Conservation (phyloP, 1,284 basidiomycete genomes). For the Coriolopsis trogii region DNA sequence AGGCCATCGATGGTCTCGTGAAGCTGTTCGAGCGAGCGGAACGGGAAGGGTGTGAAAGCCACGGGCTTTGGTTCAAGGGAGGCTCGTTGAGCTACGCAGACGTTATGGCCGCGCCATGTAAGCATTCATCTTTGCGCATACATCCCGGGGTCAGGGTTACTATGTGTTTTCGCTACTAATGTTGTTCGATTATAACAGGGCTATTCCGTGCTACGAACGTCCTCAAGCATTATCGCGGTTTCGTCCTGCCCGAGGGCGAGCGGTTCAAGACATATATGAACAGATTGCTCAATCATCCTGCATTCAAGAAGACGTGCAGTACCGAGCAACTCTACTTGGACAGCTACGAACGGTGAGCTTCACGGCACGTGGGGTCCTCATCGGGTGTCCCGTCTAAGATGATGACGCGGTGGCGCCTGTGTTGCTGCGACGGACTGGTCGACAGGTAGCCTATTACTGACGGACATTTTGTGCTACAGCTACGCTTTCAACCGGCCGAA, state of each 20-base stretch:
- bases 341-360: conserved; percentile 69
- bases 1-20: conserved; percentile 57
- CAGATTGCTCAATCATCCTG: conserved; percentile 61
- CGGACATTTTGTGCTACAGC: conserved; percentile 36
- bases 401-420: no score
- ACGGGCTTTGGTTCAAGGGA: conserved; percentile 59
- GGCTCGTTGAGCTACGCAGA: conserved; percentile 69
- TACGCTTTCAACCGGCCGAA: conserved; percentile 76
- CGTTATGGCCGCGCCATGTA: conserved; percentile 78
- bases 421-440: no score
- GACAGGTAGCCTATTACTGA: background rate
- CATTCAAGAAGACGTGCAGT: conserved; percentile 72
- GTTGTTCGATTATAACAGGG: conserved; percentile 44
- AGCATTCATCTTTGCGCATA: conserved; percentile 28
- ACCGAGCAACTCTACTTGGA: conserved; percentile 75
- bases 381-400: no score
- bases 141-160: background rate
- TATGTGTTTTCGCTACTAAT: background rate
- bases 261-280: conserved; percentile 57
- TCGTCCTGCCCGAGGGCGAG: conserved; percentile 51
- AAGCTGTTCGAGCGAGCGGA: conserved; percentile 62
- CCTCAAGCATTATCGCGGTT: conserved; percentile 70
- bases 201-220: conserved; percentile 68
- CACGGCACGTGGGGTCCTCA: no score
- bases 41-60: conserved; percentile 43